Evolutionary conservation across 805 yeast species (phyloP).

Genomic region (Metschnikowia continentalis): DNA sequence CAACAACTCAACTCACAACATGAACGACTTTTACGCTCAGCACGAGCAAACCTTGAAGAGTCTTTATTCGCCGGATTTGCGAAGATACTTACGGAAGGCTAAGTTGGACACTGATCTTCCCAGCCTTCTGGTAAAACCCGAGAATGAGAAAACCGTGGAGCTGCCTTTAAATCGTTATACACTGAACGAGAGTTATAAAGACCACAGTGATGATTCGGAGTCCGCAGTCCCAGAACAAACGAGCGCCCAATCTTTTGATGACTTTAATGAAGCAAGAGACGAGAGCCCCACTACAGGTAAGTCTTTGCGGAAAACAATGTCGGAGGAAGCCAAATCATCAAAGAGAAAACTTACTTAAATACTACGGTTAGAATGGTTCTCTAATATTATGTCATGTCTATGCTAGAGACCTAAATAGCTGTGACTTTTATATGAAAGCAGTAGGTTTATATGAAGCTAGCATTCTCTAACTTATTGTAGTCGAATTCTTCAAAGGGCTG

Average conservation of each 20-base stretch:
- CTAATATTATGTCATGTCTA: too few species aligned
- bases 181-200: neutral
- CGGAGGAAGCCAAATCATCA: neutral
- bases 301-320: neutral
- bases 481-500: neutral
- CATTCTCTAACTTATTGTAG: neutral
- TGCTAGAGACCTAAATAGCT: neutral
- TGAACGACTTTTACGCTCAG: conserved; percentile 16
- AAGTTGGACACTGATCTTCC: conserved; percentile 6
- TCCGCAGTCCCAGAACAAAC: neutral
- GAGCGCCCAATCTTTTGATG: neutral
- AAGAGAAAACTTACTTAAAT: neutral
- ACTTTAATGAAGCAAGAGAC: neutral
- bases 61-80: conserved; percentile 24
- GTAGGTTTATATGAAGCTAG: too few species aligned
- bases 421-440: too few species aligned
- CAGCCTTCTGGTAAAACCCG: neutral
- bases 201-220: conserved; percentile 2
- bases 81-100: conserved; percentile 8
- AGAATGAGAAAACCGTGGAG: neutral
- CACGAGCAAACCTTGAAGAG: conserved; percentile 15
- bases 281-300: neutral
- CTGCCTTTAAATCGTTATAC: neutral
- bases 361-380: too few species aligned
- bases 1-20: conserved; percentile 14